These are phyloP conservation scores for Paraphoma sp. DNA, from an alignment of 2,329 filamentous ascomycete genomes.

Conservation along the genomic window DNA sequence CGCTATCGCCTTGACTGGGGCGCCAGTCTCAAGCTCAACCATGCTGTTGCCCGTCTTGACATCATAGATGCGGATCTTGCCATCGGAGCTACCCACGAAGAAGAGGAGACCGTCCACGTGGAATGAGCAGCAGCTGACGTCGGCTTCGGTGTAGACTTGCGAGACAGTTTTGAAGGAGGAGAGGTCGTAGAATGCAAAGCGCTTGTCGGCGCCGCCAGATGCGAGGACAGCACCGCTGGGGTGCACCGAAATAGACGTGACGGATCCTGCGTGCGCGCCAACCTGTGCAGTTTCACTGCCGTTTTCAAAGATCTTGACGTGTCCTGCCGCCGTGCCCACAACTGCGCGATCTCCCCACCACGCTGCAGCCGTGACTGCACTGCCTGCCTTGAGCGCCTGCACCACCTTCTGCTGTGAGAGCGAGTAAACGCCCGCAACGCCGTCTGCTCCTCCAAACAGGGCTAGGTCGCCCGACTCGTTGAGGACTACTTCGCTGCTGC, in stretches of 20 bases:
- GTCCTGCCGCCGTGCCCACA: conserved; percentile 76
- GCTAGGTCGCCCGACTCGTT: conserved; percentile 69
- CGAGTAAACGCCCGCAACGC: conserved; percentile 78
- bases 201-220: conserved; percentile 90
- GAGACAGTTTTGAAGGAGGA: conserved; percentile 70
- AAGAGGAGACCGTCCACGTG: conserved; percentile 97
- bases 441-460: conserved; percentile 76
- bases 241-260: conserved; percentile 79
- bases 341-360: conserved; percentile 74
- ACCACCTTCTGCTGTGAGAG: conserved; percentile 78
- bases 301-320: conserved; percentile 78
- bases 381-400: conserved; percentile 67
- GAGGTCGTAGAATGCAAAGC: conserved; percentile 88
- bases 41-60: conserved; percentile 79
- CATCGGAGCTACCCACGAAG: conserved; percentile 79
- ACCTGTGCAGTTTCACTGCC: conserved; percentile 74
- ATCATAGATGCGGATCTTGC: conserved; percentile 88
- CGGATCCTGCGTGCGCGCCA: conserved; percentile 81
- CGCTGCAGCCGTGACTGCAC: conserved; percentile 69
- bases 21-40: conserved; percentile 70
- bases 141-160: conserved; percentile 80
- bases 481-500: conserved; percentile 63
- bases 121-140: conserved; percentile 80
- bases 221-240: conserved; percentile 83
- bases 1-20: conserved; percentile 74